These are phyloP conservation scores for Corymbia calophylla DNA, from an alignment of 441 rosid species.

Conservation along the genomic window DNA sequence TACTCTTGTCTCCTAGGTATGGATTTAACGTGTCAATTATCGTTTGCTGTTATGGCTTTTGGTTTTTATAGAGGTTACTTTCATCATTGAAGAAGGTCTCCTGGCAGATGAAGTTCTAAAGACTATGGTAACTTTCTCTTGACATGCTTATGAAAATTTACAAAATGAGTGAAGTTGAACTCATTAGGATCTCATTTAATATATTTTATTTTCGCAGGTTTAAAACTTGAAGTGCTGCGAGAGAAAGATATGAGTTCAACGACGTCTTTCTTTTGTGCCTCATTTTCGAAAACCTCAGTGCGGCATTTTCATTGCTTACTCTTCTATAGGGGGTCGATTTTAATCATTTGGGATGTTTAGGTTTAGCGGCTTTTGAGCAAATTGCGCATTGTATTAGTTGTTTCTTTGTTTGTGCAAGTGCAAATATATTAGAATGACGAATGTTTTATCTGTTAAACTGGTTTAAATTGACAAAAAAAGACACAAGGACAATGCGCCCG, in stretches of 20 bases:
- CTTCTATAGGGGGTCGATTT: background rate
- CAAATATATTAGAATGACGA: background rate
- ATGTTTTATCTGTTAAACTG: background rate
- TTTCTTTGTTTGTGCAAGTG: background rate
- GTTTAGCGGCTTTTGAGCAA: background rate
- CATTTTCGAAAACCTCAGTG: background rate
- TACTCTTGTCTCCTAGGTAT: background rate
- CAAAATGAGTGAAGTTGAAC: background rate
- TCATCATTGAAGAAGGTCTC: background rate
- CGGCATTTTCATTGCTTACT: background rate
- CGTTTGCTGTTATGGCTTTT: background rate
- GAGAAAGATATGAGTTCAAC: background rate
- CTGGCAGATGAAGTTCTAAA: background rate
- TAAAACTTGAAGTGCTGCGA: background rate
- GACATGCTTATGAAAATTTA: background rate
- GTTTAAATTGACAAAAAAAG: background rate
- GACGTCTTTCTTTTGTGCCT: background rate
- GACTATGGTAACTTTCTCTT: background rate
- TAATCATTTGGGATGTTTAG: background rate
- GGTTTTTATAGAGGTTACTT: background rate
- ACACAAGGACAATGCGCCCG: background rate
- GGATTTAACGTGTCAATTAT: background rate
- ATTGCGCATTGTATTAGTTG: background rate
- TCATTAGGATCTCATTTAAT: background rate
- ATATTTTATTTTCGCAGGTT: background rate